Conservation (phyloP, 345 rosid species). For the Litchi chinensis region DNA sequence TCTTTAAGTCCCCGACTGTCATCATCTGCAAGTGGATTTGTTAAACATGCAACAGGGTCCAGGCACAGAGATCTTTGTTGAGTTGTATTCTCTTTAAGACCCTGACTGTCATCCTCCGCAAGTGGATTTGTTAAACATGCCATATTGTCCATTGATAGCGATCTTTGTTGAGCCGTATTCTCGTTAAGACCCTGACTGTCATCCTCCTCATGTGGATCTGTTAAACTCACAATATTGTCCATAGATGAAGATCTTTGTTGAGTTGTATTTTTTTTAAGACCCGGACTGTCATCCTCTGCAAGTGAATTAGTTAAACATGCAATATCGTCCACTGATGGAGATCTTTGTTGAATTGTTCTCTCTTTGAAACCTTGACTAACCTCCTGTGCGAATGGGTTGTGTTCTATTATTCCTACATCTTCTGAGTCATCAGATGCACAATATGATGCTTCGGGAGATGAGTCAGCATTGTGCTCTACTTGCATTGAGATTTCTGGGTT, state of each 20-base stretch:
- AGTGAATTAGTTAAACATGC: neutral
- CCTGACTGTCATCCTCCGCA: neutral
- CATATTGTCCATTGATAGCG: constrained; percentile 27
- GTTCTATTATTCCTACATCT: constrained; percentile 59
- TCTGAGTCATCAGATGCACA: constrained; percentile 53
- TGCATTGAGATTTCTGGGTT: constrained; percentile 47
- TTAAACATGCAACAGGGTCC: neutral
- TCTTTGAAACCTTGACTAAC: constrained; percentile 21
- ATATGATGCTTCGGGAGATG: constrained; percentile 44
- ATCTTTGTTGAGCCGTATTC: constrained; percentile 21
- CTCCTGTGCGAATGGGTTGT: constrained; percentile 24
- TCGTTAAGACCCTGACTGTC: constrained; percentile 21
- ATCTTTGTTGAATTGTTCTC: constrained; percentile 23
- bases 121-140: constrained; percentile 4
- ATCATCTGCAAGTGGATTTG: constrained; percentile 11
- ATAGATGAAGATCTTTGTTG: neutral
- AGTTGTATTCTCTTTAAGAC: neutral
- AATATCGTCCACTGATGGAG: constrained; percentile 27
- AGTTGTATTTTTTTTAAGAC: neutral
- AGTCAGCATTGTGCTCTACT: constrained; percentile 39
- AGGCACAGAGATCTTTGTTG: neutral
- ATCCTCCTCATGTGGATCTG: constrained; percentile 8
- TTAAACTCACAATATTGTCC: too few relatives aligned
- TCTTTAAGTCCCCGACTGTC: constrained; percentile 19
- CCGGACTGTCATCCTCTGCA: neutral